These are phyloP conservation scores for Ophiosphaerella herpotricha DNA, from an alignment of 2,329 filamentous ascomycete genomes.

Conservation along the genomic window DNA sequence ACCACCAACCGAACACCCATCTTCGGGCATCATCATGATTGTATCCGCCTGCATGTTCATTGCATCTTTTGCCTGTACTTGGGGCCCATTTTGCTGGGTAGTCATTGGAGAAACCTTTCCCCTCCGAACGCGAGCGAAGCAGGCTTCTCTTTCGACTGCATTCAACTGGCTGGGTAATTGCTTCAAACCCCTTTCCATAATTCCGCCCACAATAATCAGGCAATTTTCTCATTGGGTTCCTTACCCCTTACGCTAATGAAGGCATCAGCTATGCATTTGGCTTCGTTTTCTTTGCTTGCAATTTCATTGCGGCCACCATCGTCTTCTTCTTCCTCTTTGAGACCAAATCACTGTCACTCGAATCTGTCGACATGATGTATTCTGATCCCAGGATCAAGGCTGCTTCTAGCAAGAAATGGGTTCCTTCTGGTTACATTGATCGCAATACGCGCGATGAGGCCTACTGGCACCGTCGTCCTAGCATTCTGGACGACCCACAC, in stretches of 20 bases:
- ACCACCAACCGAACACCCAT: constrained; percentile 37
- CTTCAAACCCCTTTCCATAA: constrained; percentile 11
- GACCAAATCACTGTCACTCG: constrained; percentile 40
- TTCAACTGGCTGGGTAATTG: constrained; percentile 38
- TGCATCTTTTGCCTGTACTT: constrained; percentile 70
- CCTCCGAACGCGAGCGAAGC: constrained; percentile 41
- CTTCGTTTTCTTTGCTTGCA: constrained; percentile 44
- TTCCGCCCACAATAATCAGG: constrained; percentile 17
- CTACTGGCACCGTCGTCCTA: constrained; percentile 33
- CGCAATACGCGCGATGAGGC: constrained; percentile 34
- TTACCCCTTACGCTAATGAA: constrained; percentile 41
- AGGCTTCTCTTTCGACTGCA: constrained; percentile 39
- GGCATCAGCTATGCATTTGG: constrained; percentile 42
- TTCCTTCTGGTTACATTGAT: constrained; percentile 37
- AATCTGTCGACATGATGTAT: constrained; percentile 45
- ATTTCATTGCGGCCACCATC: constrained; percentile 33
- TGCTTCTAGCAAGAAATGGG: constrained; percentile 39
- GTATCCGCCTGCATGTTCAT: constrained; percentile 77
- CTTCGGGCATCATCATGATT: constrained; percentile 70
- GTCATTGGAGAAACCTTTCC: constrained; percentile 46
- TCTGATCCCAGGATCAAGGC: constrained; percentile 32
- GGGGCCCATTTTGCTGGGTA: constrained; percentile 61
- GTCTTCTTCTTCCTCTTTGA: constrained; percentile 45
- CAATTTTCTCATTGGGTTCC: constrained; percentile 47
- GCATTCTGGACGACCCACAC: constrained; percentile 18